phyloP scores from a whole-genome alignment of 2,329 filamentous ascomycete genomes.

The Fusarium acutatum region DNA sequence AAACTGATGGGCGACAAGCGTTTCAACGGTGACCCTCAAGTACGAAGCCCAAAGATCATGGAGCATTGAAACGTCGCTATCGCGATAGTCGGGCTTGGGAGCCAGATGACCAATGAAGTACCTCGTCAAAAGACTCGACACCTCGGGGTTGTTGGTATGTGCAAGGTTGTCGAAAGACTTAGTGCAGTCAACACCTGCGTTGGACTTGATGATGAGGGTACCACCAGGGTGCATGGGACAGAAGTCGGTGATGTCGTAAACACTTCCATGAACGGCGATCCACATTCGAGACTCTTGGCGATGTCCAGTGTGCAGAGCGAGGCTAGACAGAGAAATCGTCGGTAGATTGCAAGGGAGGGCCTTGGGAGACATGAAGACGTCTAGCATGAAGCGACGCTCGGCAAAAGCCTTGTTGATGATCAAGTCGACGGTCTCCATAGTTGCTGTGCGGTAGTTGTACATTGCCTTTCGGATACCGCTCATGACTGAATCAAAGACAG shows the following conservation, averaged over 20 bases:
- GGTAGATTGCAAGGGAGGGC: constrained; percentile 60
- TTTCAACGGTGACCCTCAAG: constrained; percentile 58
- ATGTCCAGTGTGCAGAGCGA: constrained; percentile 62
- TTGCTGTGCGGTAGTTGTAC: constrained; percentile 61
- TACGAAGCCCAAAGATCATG: constrained; percentile 62
- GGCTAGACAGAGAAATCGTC: constrained; percentile 58
- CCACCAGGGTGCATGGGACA: constrained; percentile 62
- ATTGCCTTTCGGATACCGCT: constrained; percentile 64
- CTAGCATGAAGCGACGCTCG: constrained; percentile 64
- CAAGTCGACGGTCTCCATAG: constrained; percentile 59
- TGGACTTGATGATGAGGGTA: constrained; percentile 62
- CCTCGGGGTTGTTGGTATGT: constrained; percentile 64
- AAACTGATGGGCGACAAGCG: constrained; percentile 61
- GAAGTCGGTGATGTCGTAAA: constrained; percentile 64
- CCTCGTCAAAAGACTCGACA: constrained; percentile 60
- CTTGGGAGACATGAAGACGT: constrained; percentile 65
- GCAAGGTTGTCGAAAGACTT: constrained; percentile 63
- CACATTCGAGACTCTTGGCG: constrained; percentile 56
- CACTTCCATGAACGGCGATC: constrained; percentile 62
- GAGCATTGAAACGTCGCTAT: constrained; percentile 53
- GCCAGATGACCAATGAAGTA: constrained; percentile 63
- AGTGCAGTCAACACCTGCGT: constrained; percentile 62
- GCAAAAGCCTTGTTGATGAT: constrained; percentile 63
- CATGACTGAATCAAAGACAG: constrained; percentile 60
- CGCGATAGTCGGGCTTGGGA: constrained; percentile 59